Base-by-base conservation (phyloP, 73 alveolate genomes). In the Blepharisma japonicum region DNA sequence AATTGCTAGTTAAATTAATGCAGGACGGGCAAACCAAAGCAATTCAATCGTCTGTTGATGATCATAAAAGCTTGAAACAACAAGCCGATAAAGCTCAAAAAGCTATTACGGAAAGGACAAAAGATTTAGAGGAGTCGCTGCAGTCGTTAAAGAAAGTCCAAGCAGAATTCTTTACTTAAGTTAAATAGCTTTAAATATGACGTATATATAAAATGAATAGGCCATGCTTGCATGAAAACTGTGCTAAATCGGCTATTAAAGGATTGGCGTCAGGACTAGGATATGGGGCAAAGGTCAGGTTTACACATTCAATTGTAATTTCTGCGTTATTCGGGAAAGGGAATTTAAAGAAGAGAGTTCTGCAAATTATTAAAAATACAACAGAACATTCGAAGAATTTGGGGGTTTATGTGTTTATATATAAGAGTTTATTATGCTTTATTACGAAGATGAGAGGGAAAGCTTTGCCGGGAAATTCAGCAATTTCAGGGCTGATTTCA, bases 251-350 rank as follows among this genome's bases (percentile, higher is more conserved):
- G 6, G 83, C 94, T 11, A 21, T 88, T 6, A 86, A 87, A 81
- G 97, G 97, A 9, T 68, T 86, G 46, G 78, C 94, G 56, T 71
- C 89, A 48, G 97, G 97, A 4, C 55, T 91, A 7, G 86, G 83
- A 77, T 91, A 91, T 82, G 97, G 97, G 48, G 94, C 91, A 6
- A 89, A 83, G 61, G 85, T 91, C 27, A 77, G 97, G 72, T 82
- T 91, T 53, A 86, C 91, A 25, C 97, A 91, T 83, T 93, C 97
- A 18, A 21, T 91, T 39, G 97, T 91, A 21, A 91, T 91, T 95
- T 89, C 96, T n/a, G 77, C 87, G 14, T 77, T 91, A 56, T 91
- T 91, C 71, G 32, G 79, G 61, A 78, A 77, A 42, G 97, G 94
- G 5, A 23, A 90, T 7, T 77, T 79, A 5, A 50, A 46, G 46